These are phyloP conservation scores for Pseudocercospora ulei DNA, from an alignment of 2,329 filamentous ascomycete species.

Conservation along the genomic window DNA sequence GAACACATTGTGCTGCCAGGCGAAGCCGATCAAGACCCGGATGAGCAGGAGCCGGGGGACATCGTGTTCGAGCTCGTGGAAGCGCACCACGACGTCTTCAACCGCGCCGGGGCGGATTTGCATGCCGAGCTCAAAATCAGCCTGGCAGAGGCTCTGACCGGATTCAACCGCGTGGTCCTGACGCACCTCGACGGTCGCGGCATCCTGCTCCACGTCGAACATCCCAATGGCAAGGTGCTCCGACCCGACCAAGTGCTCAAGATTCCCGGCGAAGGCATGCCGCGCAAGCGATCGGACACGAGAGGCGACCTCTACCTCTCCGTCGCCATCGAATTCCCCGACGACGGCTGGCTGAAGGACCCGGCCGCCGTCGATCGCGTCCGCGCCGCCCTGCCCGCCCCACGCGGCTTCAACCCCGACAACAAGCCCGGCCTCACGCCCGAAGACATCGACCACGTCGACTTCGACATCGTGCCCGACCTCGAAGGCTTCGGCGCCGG, in stretches of 20 bases:
- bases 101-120: constrained; percentile 73
- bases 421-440: constrained; percentile 44
- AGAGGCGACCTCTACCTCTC: constrained; percentile 81
- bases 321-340: constrained; percentile 79
- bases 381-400: constrained; percentile 60
- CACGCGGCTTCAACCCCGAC: constrained; percentile 31
- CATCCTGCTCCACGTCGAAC: constrained; percentile 67
- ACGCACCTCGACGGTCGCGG: constrained; percentile 90
- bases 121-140: constrained; percentile 72
- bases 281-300: constrained; percentile 69
- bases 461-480: constrained; percentile 72
- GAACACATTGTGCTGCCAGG: constrained; percentile 84
- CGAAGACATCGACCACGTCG: constrained; percentile 75
- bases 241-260: constrained; percentile 77
- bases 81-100: constrained; percentile 69
- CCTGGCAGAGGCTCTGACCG: constrained; percentile 71
- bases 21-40: constrained; percentile 85
- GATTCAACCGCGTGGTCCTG: constrained; percentile 81
- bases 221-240: constrained; percentile 62
- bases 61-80: constrained; percentile 84
- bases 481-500: constrained; percentile 74
- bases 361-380: constrained; percentile 62
- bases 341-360: constrained; percentile 66
- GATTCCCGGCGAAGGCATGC: constrained; percentile 87
- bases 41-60: constrained; percentile 81